Conservation (phyloP, 1,284 basidiomycete genomes). For the Leccinum pachyderme region DNA sequence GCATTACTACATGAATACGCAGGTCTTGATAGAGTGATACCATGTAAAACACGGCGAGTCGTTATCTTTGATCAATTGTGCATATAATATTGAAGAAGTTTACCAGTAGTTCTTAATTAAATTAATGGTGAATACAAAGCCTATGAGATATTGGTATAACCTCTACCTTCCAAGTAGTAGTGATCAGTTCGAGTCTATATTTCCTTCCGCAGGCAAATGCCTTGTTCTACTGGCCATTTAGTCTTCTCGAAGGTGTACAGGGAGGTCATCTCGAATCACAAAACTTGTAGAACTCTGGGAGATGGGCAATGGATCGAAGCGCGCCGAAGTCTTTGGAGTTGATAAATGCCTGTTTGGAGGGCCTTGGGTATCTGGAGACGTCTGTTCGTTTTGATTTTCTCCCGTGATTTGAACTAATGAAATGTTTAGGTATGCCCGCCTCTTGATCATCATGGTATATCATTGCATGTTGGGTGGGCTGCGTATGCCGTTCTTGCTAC, state of each 20-base stretch:
- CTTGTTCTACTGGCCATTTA: conserved; percentile 63
- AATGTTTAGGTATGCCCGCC: conserved; percentile 63
- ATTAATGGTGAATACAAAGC: no score
- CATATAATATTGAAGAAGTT: conserved; percentile 11
- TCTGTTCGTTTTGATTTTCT: conserved; percentile 28
- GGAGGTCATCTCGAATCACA: conserved; percentile 24
- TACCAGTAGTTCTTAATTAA: no score
- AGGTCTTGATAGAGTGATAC: conserved; percentile 80
- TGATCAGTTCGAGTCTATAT: no score
- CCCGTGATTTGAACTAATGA: conserved; percentile 15
- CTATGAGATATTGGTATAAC: no score
- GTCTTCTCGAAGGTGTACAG: conserved; percentile 34
- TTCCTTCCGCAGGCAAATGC: conserved; percentile 40
- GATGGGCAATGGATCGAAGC: conserved; percentile 49
- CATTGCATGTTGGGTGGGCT: conserved; percentile 81
- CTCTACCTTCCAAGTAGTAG: no score
- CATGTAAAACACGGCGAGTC: conserved; percentile 69
- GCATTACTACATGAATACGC: conserved; percentile 72
- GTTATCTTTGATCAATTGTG: background rate
- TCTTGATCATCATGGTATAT: conserved; percentile 69
- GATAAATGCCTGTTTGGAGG: conserved; percentile 58
- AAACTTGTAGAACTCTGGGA: conserved; percentile 42
- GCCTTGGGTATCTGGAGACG: conserved; percentile 82
- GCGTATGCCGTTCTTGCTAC: no score
- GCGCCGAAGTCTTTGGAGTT: conserved; percentile 51